Percentiles rank a stretch among this genome's conserved stretches.
Evolutionary conservation across 2,329 filamentous ascomycete species (phyloP).

Genomic region (Coleophoma crateriformis): DNA sequence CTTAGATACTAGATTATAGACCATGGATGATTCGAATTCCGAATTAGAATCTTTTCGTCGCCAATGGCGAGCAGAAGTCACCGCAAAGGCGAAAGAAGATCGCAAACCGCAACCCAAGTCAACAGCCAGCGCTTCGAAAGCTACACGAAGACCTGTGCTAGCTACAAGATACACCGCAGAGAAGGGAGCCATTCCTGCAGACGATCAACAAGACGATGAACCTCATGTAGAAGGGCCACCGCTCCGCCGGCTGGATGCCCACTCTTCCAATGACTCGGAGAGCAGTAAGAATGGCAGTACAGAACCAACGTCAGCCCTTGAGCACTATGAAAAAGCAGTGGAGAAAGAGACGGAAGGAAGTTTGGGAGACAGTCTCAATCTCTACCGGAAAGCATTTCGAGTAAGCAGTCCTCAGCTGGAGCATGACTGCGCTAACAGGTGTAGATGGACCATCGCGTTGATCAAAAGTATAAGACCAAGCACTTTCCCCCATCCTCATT

Average conservation of each 20-base stretch:
- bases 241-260: conserved; percentile 7
- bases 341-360: conserved; percentile 82
- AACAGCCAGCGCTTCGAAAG: conserved; percentile 9
- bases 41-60: conserved; percentile 83
- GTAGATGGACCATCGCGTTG: conserved; percentile 78
- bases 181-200: conserved; percentile 3
- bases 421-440: neutral
- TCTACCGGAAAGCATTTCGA: conserved; percentile 87
- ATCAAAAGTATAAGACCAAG: conserved; percentile 84
- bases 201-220: conserved; percentile 12
- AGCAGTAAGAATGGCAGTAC: conserved; percentile 10
- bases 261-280: conserved; percentile 2
- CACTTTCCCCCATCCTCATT: conserved; percentile 67
- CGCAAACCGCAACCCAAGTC: conserved; percentile 10
- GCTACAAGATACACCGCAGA: conserved; percentile 8
- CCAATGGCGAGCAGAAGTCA: conserved; percentile 73
- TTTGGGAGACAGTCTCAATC: conserved; percentile 78
- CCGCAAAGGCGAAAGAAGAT: conserved; percentile 17
- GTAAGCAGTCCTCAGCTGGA: conserved; percentile 38
- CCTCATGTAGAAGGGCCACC: neutral
- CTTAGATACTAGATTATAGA: neutral
- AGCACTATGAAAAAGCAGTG: conserved; percentile 89
- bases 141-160: conserved; percentile 12
- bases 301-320: conserved; percentile 72
- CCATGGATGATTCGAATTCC: conserved; percentile 43